A percentile compares a stretch with the other conserved stretches of the same genome.
These are phyloP conservation scores for Malus orientalis DNA, from an alignment of 306 rosid species.

Conservation along the genomic window DNA sequence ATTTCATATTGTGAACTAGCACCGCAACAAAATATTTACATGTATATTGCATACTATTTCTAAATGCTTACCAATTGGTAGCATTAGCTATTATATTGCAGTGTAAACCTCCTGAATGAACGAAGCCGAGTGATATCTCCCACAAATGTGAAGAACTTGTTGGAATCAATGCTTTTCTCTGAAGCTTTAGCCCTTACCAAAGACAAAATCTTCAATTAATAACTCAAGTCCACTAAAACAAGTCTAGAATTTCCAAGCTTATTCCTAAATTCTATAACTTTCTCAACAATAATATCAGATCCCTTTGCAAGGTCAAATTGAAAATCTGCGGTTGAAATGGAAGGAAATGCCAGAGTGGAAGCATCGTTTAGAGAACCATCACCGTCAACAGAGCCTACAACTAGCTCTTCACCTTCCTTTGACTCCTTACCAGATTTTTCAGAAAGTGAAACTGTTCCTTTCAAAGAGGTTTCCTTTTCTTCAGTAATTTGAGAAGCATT, in stretches of 20 bases:
- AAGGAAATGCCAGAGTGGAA: constrained; percentile 83
- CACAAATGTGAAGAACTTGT: constrained; percentile 64
- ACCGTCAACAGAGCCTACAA: constrained; percentile 11
- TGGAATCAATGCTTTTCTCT: constrained; percentile 42
- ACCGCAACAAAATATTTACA: neutral
- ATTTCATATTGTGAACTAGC: neutral
- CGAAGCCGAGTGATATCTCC: constrained; percentile 70
- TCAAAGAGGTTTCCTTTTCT: constrained; percentile 13
- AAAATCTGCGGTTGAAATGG: constrained; percentile 84
- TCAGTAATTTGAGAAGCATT: constrained; percentile 14
- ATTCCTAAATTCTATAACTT: constrained; percentile 50
- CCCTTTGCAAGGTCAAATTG: constrained; percentile 72
- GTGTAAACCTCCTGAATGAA: constrained; percentile 50
- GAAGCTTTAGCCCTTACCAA: constrained; percentile 62
- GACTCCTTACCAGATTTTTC: constrained; percentile 21
- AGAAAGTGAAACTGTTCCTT: constrained; percentile 17
- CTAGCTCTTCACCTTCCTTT: constrained; percentile 25
- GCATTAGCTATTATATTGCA: constrained; percentile 86
- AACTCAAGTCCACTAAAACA: constrained; percentile 71
- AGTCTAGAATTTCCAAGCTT: constrained; percentile 66
- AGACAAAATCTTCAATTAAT: constrained; percentile 65
- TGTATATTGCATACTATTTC: neutral
- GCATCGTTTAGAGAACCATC: constrained; percentile 27
- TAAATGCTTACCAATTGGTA: constrained; percentile 69
- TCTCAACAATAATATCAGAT: constrained; percentile 70